A percentile compares a stretch with the other conserved stretches of the same genome.
These are phyloP conservation scores for Tricholoma saponaceum DNA, from an alignment of 768 basidiomycete species.

Conservation along the genomic window DNA sequence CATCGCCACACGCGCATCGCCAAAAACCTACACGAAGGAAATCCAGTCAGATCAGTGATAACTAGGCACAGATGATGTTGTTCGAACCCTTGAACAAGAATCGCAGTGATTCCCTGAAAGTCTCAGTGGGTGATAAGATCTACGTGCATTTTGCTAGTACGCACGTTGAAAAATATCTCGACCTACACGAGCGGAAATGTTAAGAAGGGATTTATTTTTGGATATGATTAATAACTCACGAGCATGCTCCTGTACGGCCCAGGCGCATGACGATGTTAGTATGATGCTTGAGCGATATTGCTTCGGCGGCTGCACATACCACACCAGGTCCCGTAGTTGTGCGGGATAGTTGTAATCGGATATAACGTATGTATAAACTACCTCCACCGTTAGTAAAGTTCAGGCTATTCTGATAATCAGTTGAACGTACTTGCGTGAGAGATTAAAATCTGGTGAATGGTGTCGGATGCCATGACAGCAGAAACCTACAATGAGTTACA, in stretches of 20 bases:
- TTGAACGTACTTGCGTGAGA: constrained; percentile 43
- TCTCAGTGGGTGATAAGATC: not conserved
- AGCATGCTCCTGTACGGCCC: constrained; percentile 29
- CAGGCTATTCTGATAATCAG: not conserved
- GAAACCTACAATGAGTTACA: constrained; percentile 34
- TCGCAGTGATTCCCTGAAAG: constrained; percentile 38
- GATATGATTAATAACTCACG: constrained; percentile 16
- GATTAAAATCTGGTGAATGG: constrained; percentile 49
- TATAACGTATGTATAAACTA: constrained; percentile 47
- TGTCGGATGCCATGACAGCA: constrained; percentile 46
- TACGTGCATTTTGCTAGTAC: not conserved
- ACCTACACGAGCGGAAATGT: constrained; percentile 23
- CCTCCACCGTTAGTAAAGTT: not conserved
- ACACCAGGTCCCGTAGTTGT: constrained; percentile 31
- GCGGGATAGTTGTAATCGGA: constrained; percentile 31
- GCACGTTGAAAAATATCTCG: constrained; percentile 47
- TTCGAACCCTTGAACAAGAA: constrained; percentile 43
- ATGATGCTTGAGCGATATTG: not conserved
- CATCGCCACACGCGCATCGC: constrained; percentile 40
- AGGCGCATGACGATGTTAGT: not conserved
- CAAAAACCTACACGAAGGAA: constrained; percentile 33
- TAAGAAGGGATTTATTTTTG: not conserved
- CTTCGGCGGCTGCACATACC: constrained; percentile 27
- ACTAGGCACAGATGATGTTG: not conserved
- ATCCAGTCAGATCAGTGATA: not conserved